Evolutionary conservation across 306 rosid species (phyloP), one percentile per base, ranked within the genome.

Genomic region (Gastrolobium bilobum): DNA sequence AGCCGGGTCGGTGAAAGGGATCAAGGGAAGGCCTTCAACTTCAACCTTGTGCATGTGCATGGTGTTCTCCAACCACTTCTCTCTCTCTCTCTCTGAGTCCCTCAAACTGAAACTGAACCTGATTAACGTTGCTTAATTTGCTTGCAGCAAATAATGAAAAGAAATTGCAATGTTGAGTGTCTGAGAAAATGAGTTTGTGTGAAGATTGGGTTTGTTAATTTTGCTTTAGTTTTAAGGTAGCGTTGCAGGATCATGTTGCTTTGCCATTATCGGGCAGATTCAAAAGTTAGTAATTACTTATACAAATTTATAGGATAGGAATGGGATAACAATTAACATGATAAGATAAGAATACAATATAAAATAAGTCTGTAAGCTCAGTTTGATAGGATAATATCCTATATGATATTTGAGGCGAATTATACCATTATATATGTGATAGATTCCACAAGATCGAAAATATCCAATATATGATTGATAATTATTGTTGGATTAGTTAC

Each of bases 151-250:
- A 54, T 39, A 57, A 39, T 72, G 58, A 26, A 52, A 29, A 1
- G 30, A 10, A 44, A 29, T 26, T 5, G 56, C 40, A 5, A 6
- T 11, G 73, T 67, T 67, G 73, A 14, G 52, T 10, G 70, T 48
- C 57, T 47, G 74, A 42, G 74, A 61, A 10, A 82, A 81, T 10
- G 66, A 8, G 46, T 43, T 37, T 29, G 73, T 51, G 62, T 68
- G 14, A 52, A 64, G 71, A 51, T 35, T 48, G 69, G 69, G 53
- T 76, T 62, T 52, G 60, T 68, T 77, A 71, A 68, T 35, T 79
- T 85, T 85, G 88, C 95, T 90, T 88, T 79, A 76, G 87, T 81
- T 80, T 44, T 44, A 87, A 85, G 95, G 68, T 78, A 8, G 0
- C 30, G 9, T 65, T 26, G 10, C 2, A 85, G 71, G 77, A 35